A percentile compares a stretch with the other conserved stretches of the same genome.
These are phyloP conservation scores for Penicillium paradoxum DNA, from an alignment of 495 filamentous ascomycete species.

Conservation along the genomic window DNA sequence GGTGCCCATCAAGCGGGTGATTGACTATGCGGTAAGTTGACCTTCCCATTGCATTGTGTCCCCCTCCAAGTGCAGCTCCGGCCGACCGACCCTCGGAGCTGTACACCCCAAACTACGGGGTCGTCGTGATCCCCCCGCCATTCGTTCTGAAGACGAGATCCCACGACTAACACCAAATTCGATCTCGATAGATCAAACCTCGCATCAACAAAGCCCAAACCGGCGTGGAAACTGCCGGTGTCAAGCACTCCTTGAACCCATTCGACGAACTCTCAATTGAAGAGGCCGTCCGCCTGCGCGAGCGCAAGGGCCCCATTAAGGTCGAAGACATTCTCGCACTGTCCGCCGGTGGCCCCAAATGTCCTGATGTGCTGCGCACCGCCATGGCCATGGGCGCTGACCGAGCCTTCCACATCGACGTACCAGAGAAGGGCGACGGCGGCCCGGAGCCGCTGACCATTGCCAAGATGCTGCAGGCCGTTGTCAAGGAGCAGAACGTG, in stretches of 20 bases:
- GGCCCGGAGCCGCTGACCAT: constrained; percentile 83
- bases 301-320: constrained; percentile 54
- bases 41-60: not conserved
- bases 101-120: not conserved
- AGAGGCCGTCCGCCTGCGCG: constrained; percentile 89
- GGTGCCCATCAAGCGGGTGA: constrained; percentile 94
- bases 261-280: constrained; percentile 98
- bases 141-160: not conserved
- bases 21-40: constrained; percentile 88
- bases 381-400: constrained; percentile 99
- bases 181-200: constrained; percentile 72
- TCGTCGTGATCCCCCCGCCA: not conserved
- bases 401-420: constrained; percentile 77
- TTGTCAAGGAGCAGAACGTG: constrained; percentile 74
- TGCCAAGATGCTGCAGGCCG: constrained; percentile 77
- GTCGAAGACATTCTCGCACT: constrained; percentile 90
- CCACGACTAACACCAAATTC: constrained; percentile 2
- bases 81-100: constrained; percentile 12
- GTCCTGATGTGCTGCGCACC: constrained; percentile 80
- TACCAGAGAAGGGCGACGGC: constrained; percentile 47
- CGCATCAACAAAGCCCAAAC: constrained; percentile 95
- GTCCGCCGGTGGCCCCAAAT: constrained; percentile 80
- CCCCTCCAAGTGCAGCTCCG: not conserved
- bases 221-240: constrained; percentile 81
- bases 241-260: constrained; percentile 98